A percentile compares a stretch with the other conserved stretches of the same genome.
These are phyloP conservation scores for Aquilaria agallochum DNA, from an alignment of 441 rosid genomes.

Conservation along the genomic window DNA sequence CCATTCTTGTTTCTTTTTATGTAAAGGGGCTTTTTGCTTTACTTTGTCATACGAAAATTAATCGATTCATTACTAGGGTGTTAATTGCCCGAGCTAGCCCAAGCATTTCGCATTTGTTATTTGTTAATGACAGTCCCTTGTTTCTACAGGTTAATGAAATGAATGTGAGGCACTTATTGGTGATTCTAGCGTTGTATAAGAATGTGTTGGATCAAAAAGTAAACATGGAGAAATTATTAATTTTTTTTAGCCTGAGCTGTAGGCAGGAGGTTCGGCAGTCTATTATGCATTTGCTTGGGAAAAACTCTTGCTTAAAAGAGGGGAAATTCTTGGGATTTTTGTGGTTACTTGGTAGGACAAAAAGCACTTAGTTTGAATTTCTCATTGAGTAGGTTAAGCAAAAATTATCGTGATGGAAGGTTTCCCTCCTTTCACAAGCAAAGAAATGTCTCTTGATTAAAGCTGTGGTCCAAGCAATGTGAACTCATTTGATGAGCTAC, in stretches of 20 bases:
- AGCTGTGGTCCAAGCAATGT: too few species aligned
- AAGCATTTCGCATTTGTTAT: constrained; percentile 1
- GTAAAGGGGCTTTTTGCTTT: not conserved
- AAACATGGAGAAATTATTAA: not conserved
- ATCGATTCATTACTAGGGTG: not conserved
- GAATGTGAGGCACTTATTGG: not conserved
- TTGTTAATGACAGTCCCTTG: not conserved
- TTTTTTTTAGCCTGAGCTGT: not conserved
- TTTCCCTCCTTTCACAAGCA: too few species aligned
- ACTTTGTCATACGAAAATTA: not conserved
- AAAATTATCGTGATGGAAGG: too few species aligned
- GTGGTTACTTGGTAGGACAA: too few species aligned
- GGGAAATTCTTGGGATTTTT: too few species aligned
- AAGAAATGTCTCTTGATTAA: too few species aligned
- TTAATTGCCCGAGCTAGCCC: not conserved
- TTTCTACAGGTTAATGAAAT: not conserved
- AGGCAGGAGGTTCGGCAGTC: too few species aligned
- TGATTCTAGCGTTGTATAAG: not conserved
- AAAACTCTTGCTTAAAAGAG: not conserved
- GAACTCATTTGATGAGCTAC: too few species aligned
- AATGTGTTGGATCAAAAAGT: not conserved
- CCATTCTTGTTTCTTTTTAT: not conserved
- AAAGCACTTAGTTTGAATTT: too few species aligned
- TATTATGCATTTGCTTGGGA: not conserved
- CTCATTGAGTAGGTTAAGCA: too few species aligned